Percentiles rank a stretch among this genome's conserved stretches.
These are phyloP conservation scores for Penicillium sp. DNA, from an alignment of 2,329 filamentous ascomycete genomes.

Conservation along the genomic window DNA sequence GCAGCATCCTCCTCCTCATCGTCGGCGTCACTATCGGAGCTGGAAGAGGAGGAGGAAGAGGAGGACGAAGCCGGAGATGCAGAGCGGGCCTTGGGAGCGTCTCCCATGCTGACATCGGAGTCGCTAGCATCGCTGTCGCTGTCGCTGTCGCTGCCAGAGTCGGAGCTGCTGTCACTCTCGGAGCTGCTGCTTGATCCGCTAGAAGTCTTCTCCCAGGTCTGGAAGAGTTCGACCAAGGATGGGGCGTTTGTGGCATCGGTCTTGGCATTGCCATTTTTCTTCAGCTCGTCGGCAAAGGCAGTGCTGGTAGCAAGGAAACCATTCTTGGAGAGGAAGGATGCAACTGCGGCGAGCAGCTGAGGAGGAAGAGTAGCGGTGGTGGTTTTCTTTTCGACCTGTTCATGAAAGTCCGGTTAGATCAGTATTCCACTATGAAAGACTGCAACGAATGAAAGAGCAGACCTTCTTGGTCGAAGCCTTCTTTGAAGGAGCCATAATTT, in stretches of 20 bases:
- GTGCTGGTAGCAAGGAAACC: slow-evolving; percentile 65
- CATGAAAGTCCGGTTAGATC: slow-evolving; percentile 1
- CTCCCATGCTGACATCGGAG: slow-evolving; percentile 50
- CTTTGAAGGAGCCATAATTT: slow-evolving; percentile 36
- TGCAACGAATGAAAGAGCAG: neutral
- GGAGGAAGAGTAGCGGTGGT: slow-evolving; percentile 47
- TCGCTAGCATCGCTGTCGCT: slow-evolving; percentile 41
- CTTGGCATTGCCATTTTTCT: slow-evolving; percentile 32
- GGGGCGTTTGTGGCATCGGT: slow-evolving; percentile 37
- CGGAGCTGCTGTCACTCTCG: slow-evolving; percentile 27
- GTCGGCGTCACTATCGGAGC: slow-evolving; percentile 56
- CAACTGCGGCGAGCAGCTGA: slow-evolving; percentile 69
- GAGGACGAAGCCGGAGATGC: slow-evolving; percentile 43
- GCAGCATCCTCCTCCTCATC: slow-evolving; percentile 59
- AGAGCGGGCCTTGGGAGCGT: slow-evolving; percentile 41
- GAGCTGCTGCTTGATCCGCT: slow-evolving; percentile 29
- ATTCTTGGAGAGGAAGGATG: slow-evolving; percentile 67
- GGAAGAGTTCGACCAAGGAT: slow-evolving; percentile 40
- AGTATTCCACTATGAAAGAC: neutral
- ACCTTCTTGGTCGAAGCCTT: slow-evolving; percentile 34
- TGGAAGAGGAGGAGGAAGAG: slow-evolving; percentile 43
- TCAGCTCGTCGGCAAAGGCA: slow-evolving; percentile 66
- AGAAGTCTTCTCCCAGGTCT: slow-evolving; percentile 23
- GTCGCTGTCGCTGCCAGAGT: slow-evolving; percentile 38
- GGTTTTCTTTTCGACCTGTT: slow-evolving; percentile 31